Conservation (phyloP, 768 basidiomycete genomes). For the Mycena kentingensis region DNA sequence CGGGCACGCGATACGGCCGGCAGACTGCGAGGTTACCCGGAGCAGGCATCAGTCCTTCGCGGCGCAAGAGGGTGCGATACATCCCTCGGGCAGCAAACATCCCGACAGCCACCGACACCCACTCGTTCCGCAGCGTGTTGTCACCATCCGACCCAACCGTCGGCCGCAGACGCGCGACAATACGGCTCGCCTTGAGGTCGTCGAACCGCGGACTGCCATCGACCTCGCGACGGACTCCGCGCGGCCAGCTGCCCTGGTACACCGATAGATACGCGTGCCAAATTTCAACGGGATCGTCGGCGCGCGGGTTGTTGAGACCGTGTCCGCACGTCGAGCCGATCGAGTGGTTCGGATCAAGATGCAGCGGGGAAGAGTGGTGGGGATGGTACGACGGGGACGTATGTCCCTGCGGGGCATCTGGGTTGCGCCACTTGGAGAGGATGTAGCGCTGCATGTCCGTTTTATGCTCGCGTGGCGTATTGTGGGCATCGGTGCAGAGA, state of each 20-base stretch:
- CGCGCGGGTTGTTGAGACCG: constrained; percentile 47
- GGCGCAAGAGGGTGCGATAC: constrained; percentile 41
- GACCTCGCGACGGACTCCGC: constrained; percentile 45
- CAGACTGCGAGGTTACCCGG: constrained; percentile 15
- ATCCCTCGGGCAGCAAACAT: constrained; percentile 43
- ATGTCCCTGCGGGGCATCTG: constrained; percentile 30
- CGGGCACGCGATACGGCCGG: background rate
- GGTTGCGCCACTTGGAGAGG: constrained; percentile 47
- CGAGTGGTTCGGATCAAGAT: constrained; percentile 8
- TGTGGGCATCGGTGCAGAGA: constrained; percentile 47
- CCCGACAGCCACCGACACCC: constrained; percentile 41
- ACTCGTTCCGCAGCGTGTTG: constrained; percentile 39
- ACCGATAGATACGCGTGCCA: constrained; percentile 49
- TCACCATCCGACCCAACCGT: constrained; percentile 34
- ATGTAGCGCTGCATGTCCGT: constrained; percentile 46
- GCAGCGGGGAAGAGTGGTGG: constrained; percentile 9
- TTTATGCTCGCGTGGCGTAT: constrained; percentile 45
- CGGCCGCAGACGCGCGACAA: constrained; percentile 51
- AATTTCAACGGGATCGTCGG: constrained; percentile 47
- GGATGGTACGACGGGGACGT: constrained; percentile 21
- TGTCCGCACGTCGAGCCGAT: constrained; percentile 22
- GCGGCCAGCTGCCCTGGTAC: constrained; percentile 49
- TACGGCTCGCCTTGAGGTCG: constrained; percentile 49
- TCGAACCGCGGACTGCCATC: constrained; percentile 39
- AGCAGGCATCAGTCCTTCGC: constrained; percentile 37